A percentile compares a stretch with the other conserved stretches of the same genome.
These are phyloP conservation scores for Lentinula edodes DNA, from an alignment of 768 basidiomycete genomes.

Conservation along the genomic window DNA sequence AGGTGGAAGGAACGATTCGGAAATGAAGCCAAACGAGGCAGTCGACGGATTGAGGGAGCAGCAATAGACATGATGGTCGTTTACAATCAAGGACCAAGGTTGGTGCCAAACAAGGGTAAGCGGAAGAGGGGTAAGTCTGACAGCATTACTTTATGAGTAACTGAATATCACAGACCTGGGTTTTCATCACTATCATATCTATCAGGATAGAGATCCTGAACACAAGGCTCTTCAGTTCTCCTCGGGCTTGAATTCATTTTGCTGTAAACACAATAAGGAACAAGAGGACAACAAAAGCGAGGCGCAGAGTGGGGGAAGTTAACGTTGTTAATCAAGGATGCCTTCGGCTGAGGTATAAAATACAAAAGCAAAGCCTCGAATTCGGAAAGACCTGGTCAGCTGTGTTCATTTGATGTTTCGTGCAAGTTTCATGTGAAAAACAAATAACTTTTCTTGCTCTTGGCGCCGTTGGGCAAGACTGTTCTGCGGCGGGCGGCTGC, in stretches of 20 bases:
- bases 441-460: background rate
- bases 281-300: background rate
- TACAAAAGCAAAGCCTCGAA: background rate
- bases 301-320: background rate
- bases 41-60: background rate
- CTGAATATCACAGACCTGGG: background rate
- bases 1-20: background rate
- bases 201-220: background rate
- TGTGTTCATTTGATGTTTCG: background rate
- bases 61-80: background rate
- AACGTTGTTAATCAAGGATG: background rate
- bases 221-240: background rate
- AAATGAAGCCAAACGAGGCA: background rate
- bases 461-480: background rate
- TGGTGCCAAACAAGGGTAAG: background rate
- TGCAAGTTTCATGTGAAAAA: constrained; percentile 1
- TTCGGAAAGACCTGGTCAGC: background rate
- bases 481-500: too few species aligned
- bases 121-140: too few species aligned
- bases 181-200: constrained; percentile 3
- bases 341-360: background rate
- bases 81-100: background rate
- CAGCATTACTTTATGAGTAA: too few species aligned
- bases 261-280: background rate
- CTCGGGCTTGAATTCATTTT: background rate